Percentiles rank a stretch among this genome's conserved stretches.
These are phyloP conservation scores for Helichrysum umbraculigerum DNA, from an alignment of 129 eudicot species.

Conservation along the genomic window DNA sequence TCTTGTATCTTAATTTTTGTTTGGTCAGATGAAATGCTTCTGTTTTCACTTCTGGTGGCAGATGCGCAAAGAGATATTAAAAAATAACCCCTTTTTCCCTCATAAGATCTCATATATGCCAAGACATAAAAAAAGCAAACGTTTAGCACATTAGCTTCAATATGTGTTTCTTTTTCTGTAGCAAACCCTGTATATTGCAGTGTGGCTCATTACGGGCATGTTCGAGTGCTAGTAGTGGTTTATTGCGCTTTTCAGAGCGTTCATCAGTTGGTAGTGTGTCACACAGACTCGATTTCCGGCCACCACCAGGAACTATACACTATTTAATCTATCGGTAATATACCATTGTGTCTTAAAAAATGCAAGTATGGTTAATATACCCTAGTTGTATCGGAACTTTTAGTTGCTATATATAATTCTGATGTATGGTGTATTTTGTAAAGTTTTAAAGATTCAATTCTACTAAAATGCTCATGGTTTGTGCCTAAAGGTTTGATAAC, in stretches of 20 bases:
- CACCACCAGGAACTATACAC: too few species aligned
- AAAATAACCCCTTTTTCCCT: neutral
- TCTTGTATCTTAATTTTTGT: too few species aligned
- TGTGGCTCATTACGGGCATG: slow-evolving; percentile 1
- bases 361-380: too few species aligned
- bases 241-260: too few species aligned
- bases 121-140: slow-evolving; percentile 1
- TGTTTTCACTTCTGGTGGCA: neutral
- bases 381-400: slow-evolving; percentile 10
- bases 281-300: too few species aligned
- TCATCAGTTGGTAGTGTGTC: too few species aligned
- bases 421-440: slow-evolving; percentile 29
- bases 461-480: slow-evolving; percentile 7
- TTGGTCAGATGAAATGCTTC: neutral
- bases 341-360: too few species aligned
- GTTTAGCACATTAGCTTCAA: neutral
- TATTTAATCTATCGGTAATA: too few species aligned
- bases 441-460: slow-evolving; percentile 19
- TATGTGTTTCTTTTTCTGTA: neutral
- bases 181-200: neutral
- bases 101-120: neutral
- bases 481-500: neutral
- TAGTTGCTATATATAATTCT: slow-evolving; percentile 27
- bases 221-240: neutral
- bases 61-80: slow-evolving; percentile 3